Evolutionary conservation across 2,329 filamentous ascomycete genomes (phyloP), one percentile per base, ranked within the genome.

Genomic region (Paramyrothecium sp.): DNA sequence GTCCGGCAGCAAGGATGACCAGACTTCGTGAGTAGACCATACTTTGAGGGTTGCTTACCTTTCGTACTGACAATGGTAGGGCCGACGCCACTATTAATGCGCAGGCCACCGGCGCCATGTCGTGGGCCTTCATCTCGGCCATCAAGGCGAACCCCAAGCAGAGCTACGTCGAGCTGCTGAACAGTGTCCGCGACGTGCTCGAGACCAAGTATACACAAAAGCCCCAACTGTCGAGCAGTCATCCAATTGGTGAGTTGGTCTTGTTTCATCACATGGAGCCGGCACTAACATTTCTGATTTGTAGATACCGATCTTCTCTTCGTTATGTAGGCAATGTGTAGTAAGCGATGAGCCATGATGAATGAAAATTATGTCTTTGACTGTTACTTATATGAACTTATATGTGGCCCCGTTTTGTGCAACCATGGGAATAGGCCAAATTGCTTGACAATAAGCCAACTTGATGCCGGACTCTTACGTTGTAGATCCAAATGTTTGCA

Each of bases 31-130:
- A 67, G 75, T 72, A 3, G n/a, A n/a, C n/a, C n/a, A n/a, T n/a
- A 1, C 5, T 8, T 7, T 2, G 7, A 7, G 2, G 13, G 3
- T 7, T 20, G 51, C 38, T 54, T 56, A 19, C 26, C 50, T 10
- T 19, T 7, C 53, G 46, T 55, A 53, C 66, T 71, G 54, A 72
- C 64, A 52, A 51, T 53, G 56, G 56, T 65, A 96, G 92, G 58
- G 90, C 92, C 76, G 95, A 99, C 73, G 93, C 95, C 13, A 90
- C 87, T 26, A 97, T 98, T 64, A 86, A 83, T 48, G 87, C 91
- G 56, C 84, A 97, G 76, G 94, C 95, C 34, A 99, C 95, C 0
- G 95, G 95, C 56, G 95, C 95, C 73, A 98, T 99, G 95, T 97
- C 92, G 3, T 97, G 90, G 87, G 95, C 95, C 2, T 99, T 99